Base-by-base conservation (phyloP, 371 early-diverging fungal genomes). In the Rhizopus sp. region DNA sequence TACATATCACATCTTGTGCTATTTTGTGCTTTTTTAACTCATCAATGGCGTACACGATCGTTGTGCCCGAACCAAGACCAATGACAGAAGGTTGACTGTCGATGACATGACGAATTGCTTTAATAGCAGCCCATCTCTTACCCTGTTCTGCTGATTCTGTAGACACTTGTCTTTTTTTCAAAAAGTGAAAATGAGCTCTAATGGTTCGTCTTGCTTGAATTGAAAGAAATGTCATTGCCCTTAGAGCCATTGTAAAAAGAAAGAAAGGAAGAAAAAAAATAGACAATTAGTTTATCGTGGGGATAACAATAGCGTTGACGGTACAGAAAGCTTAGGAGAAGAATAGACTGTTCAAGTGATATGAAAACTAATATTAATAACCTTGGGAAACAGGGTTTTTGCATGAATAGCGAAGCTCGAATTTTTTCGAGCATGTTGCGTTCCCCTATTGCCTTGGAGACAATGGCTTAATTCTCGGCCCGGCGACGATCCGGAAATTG, bases 41-140 rank as follows among this genome's bases (percentile, higher is more conserved):
- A 32, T 92, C 86, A 8, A 94, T 87, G 35, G 88, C 92, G 66
- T 90, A 91, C 5, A 94, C 90, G 5, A 96, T 88, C 1, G 96
- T 96, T 8, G 90, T 89, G 5, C 96, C 96, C 44, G 92, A 92
- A 3, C 95, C 96, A 35, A 95, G 88, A 42, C 96, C 96, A 42
- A 93, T 80, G 15, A 91, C 86, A 37, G 64, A 71, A 60, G 93
- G 85, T 54, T 92, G 83, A 62, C 88, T 85, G 60, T 93, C 92
- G 6, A 93, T 89, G n/a, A 92, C 94, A 35, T 82, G 80, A 71
- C 81, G 86, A 2, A 23, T 23, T 23, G 23, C 23, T 23, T 23
- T 23, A 23, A 23, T 23, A 37, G 92, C 93, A 5, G 94, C 94
- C 41, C 70, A 70, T 50, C 80, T 75, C 73, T 94, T 94, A 46